These are phyloP conservation scores for Aspergillus fijiensis DNA, from an alignment of 2,329 filamentous ascomycete species.

Conservation along the genomic window DNA sequence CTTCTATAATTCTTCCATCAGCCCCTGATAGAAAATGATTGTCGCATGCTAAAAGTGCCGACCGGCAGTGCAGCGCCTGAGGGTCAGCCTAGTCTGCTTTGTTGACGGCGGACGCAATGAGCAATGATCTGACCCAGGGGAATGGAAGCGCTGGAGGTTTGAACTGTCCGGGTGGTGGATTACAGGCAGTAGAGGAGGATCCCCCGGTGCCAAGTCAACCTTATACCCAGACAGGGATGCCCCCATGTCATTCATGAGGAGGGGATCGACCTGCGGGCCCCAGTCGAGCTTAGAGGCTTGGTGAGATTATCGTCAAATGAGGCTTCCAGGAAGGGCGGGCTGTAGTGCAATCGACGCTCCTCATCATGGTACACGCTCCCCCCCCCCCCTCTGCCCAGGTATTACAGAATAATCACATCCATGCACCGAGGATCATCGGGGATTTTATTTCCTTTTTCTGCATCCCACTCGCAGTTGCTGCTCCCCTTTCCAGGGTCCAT, in stretches of 20 bases:
- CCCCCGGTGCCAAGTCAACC: slow-evolving; percentile 20
- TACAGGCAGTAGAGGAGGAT: slow-evolving; percentile 14
- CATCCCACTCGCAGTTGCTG: neutral
- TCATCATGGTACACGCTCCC: neutral
- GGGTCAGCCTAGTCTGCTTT: neutral
- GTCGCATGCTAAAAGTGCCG: neutral
- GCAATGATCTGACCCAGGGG: slow-evolving; percentile 17
- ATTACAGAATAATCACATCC: slow-evolving; percentile 7
- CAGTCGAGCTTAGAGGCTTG: slow-evolving; percentile 9
- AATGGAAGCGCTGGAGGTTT: slow-evolving; percentile 11
- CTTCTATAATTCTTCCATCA: too few relatives aligned
- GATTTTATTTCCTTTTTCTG: slow-evolving; percentile 9
- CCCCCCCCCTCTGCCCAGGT: neutral
- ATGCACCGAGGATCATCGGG: slow-evolving; percentile 13
- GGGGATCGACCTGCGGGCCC: slow-evolving; percentile 1
- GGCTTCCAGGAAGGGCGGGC: slow-evolving; percentile 8
- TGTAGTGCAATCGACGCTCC: neutral
- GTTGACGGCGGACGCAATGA: slow-evolving; percentile 2
- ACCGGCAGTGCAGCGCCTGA: neutral
- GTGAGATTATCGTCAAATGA: slow-evolving; percentile 6
- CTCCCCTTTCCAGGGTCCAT: slow-evolving; percentile 15
- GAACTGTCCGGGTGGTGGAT: neutral
- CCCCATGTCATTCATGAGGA: neutral
- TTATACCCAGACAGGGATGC: slow-evolving; percentile 18
- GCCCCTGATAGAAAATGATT: neutral